Conservation (phyloP, 208 protist genomes). For the Leishmania tarentolae region DNA sequence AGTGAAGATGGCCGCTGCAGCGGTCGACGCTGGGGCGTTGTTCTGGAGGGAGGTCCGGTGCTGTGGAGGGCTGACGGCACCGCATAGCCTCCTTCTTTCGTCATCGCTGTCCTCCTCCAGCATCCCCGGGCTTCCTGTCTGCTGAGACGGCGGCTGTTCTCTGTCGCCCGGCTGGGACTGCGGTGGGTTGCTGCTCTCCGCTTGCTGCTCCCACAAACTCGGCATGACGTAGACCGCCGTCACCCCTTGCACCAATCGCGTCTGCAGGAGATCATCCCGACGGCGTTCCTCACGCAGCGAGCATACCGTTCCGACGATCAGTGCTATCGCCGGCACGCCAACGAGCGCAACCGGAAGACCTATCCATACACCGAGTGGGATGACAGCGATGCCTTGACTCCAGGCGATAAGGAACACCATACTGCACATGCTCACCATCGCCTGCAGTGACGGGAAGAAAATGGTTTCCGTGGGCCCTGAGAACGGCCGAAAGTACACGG, state of each 20-base stretch:
- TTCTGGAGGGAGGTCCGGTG: not conserved
- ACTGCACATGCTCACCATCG: constrained; percentile 45
- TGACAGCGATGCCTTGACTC: not conserved
- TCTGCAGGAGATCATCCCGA: constrained; percentile 47
- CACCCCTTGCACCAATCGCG: constrained; percentile 39
- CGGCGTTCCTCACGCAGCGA: constrained; percentile 58
- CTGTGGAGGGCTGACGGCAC: not conserved
- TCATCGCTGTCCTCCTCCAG: not conserved
- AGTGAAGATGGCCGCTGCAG: not conserved
- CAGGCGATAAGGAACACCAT: constrained; percentile 38
- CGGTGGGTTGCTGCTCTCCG: not conserved
- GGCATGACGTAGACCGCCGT: constrained; percentile 17
- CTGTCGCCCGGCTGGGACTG: not conserved
- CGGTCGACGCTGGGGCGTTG: not conserved
- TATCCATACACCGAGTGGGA: constrained; percentile 40
- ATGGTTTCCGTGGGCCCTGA: constrained; percentile 51
- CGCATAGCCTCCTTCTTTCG: not conserved
- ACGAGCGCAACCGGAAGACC: constrained; percentile 46
- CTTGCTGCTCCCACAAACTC: not conserved
- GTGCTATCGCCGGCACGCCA: constrained; percentile 42
- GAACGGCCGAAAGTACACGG: constrained; percentile 48
- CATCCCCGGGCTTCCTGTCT: not conserved
- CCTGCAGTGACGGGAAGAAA: constrained; percentile 50
- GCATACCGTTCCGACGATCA: constrained; percentile 46
- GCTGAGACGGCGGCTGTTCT: not conserved